Evolutionary conservation across 345 rosid species (phyloP).

Genomic region (Linum tenue): DNA sequence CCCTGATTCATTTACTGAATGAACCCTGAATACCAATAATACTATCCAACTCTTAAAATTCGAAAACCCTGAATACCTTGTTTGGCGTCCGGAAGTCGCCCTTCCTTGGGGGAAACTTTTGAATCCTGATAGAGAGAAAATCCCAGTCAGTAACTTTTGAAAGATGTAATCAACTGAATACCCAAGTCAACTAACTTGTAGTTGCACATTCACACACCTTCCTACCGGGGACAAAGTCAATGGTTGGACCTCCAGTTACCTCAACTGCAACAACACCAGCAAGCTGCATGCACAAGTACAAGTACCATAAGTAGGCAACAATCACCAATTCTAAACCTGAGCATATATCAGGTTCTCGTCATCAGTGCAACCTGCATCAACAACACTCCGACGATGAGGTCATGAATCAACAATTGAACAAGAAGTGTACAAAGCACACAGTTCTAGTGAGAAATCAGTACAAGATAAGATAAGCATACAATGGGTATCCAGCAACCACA

Average conservation of each 20-base stretch:
- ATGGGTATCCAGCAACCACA: not conserved
- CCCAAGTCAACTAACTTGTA: conserved; percentile 1
- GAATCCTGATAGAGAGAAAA: conserved; percentile 51
- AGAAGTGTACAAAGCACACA: too few species aligned
- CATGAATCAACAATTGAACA: too few species aligned
- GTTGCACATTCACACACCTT: conserved; percentile 34
- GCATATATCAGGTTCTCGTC: conserved; percentile 1
- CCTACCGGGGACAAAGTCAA: conserved; percentile 84
- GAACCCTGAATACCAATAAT: not conserved
- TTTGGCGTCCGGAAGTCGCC: conserved; percentile 87
- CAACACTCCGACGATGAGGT: not conserved
- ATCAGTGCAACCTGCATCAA: not conserved
- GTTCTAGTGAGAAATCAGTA: not conserved
- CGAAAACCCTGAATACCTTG: conserved; percentile 33
- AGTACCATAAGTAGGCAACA: too few species aligned
- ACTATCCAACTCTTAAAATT: not conserved
- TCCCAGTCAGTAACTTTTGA: conserved; percentile 5
- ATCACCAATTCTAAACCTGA: not conserved
- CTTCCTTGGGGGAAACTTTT: conserved; percentile 54
- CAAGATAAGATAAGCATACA: not conserved
- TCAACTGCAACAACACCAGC: conserved; percentile 98
- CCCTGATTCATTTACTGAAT: not conserved
- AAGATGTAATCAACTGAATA: conserved; percentile 7
- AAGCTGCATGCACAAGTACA: conserved; percentile 37
- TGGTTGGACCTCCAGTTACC: conserved; percentile 84